Conservation (phyloP, 164 flowering plant genomes). For the Vitis labrusca region DNA sequence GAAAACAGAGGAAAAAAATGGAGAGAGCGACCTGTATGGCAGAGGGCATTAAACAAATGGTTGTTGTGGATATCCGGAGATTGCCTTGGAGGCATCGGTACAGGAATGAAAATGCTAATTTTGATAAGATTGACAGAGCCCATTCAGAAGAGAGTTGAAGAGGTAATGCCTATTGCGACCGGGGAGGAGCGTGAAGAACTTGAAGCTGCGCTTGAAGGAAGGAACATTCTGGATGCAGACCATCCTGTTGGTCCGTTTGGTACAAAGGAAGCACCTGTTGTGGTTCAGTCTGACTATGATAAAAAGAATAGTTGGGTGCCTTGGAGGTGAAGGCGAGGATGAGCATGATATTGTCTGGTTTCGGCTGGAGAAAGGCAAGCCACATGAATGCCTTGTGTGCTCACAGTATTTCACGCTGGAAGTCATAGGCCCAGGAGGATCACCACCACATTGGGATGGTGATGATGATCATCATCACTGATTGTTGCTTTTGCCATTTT, state of each 20-base stretch:
- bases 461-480: slow-evolving; percentile 46
- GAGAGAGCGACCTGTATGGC: slow-evolving; percentile 74
- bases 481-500: slow-evolving; percentile 23
- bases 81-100: slow-evolving; percentile 80
- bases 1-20: too few relatives aligned
- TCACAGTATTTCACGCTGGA: slow-evolving; percentile 71
- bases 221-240: too few relatives aligned
- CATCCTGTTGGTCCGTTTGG: too few relatives aligned
- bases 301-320: slow-evolving; percentile 60
- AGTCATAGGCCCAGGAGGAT: slow-evolving; percentile 81
- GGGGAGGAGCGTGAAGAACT: too few relatives aligned
- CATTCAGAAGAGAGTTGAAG: slow-evolving; percentile 70
- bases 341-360: slow-evolving; percentile 99
- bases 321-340: slow-evolving; percentile 80
- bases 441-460: slow-evolving; percentile 58
- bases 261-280: too few relatives aligned
- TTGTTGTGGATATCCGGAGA: slow-evolving; percentile 43
- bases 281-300: too few relatives aligned
- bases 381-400: slow-evolving; percentile 89
- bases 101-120: slow-evolving; percentile 55
- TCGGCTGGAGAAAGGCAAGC: slow-evolving; percentile 90
- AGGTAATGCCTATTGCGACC: too few relatives aligned
- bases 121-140: slow-evolving; percentile 50
- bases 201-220: too few relatives aligned
- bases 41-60: slow-evolving; percentile 46